Base-by-base conservation (phyloP, 805 yeast genomes). In the Vanderwaltozyma verrucispora region DNA sequence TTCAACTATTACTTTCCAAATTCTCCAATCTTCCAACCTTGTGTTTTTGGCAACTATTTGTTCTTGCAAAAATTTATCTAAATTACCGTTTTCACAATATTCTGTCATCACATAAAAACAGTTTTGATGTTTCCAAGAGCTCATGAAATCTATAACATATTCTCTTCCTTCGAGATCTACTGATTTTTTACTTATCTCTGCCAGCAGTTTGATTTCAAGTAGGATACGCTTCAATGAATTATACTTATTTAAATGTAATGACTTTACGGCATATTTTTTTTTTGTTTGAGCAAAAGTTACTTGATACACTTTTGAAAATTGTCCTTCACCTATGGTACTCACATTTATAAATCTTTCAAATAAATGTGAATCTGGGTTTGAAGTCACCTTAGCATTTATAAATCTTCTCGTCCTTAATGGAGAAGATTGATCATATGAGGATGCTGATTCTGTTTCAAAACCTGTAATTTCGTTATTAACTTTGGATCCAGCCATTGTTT, bases 1-100 rank as follows among this genome's bases (percentile, higher is more conserved):
- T 56, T 89, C 98, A 36, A 81, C 79, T 47, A 92, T 66, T 32
- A 92, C 89, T 63, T 92, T 92, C 98, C 98, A 92, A 29, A 89
- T 88, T 49, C 98, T 72, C 81, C 96, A 92, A 58, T 92, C 98
- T 55, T 92, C 98, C 36, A 92, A 68, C 24, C 60, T 48, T 18
- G 47, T 46, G 19, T 59, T 52, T 49, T 79, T 78, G 23, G 84
- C 74, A 29, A 78, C 70, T 34, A 80, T 76, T 17, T 85, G 86
- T 55, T 77, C 80, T 46, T 83, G 94, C 37, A 92, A 60, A 52
- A 89, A 92, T 41, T 75, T 74, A 51, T 79, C 92, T 40, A 92
- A 63, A 17, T 92, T 83, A 2, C 97, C 97, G 54, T 88, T 92
- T 52, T 88, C 97, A 62, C 96, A 92, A 59, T 67, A 88, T 49